phyloP scores from a whole-genome alignment of 176 grass and related monocot species.

The Eleusine coracana region DNA sequence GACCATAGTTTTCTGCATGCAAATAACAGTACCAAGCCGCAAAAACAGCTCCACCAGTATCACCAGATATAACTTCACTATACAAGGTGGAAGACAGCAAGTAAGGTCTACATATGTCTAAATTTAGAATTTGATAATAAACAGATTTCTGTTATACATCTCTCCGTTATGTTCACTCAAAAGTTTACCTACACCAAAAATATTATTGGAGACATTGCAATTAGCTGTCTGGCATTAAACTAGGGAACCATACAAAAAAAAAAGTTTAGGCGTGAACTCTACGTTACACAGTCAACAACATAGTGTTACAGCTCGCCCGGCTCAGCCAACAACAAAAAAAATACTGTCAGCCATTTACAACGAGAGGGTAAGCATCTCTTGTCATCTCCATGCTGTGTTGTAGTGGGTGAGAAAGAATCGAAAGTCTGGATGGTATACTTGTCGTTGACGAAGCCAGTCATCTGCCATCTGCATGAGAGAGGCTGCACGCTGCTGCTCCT shows the following conservation, averaged over 20 bases:
- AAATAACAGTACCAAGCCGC: too few relatives aligned
- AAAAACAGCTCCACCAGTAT: conserved; percentile 4
- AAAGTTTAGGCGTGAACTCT: neutral
- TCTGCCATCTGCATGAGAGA: conserved; percentile 58
- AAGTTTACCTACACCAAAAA: neutral
- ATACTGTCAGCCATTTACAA: conserved; percentile 53
- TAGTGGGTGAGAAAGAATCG: conserved; percentile 66
- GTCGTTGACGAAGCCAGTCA: conserved; percentile 62
- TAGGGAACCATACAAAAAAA: conserved; percentile 29
- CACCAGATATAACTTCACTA: too few relatives aligned
- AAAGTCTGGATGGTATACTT: conserved; percentile 82
- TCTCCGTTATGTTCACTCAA: neutral
- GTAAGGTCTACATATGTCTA: too few relatives aligned
- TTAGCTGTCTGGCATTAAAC: neutral
- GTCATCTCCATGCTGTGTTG: conserved; percentile 69
- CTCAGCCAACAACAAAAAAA: conserved; percentile 35
- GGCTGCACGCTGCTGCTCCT: conserved; percentile 49
- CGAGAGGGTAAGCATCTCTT: neutral
- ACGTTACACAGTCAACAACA: conserved; percentile 30
- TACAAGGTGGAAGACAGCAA: too few relatives aligned
- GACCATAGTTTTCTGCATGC: too few relatives aligned
- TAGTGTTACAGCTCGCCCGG: conserved; percentile 24
- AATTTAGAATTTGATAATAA: neutral
- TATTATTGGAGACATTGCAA: neutral
- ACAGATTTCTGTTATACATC: neutral